phyloP scores from a whole-genome alignment of 768 basidiomycete species.

The Macrocybe gigantea region DNA sequence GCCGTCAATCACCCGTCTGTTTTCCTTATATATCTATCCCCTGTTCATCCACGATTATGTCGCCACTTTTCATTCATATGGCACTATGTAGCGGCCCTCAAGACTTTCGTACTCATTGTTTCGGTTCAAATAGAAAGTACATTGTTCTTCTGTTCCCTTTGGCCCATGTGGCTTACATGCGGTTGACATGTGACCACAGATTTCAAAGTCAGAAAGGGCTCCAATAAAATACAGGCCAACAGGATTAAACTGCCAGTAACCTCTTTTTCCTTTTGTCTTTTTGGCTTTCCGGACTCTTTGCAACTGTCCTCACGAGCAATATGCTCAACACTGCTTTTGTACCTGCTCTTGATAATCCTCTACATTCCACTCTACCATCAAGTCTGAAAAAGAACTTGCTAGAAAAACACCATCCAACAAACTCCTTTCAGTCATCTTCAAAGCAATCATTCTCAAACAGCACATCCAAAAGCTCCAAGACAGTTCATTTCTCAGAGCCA shows the following conservation, averaged over 20 bases:
- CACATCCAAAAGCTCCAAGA: no score
- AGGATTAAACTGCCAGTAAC: background rate
- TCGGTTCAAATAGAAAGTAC: background rate
- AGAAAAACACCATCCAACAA: background rate
- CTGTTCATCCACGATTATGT: background rate
- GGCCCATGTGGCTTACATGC: no score
- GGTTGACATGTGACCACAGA: no score
- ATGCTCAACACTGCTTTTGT: background rate
- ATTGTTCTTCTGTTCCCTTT: no score
- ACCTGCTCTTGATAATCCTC: slow-evolving; percentile 3
- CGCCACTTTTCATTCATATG: no score
- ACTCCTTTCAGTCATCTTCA: background rate
- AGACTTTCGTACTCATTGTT: background rate
- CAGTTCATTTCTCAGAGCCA: no score
- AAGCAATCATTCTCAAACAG: no score
- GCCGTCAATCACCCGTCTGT: background rate
- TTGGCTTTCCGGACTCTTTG: no score
- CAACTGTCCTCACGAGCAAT: background rate
- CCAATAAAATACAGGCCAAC: no score
- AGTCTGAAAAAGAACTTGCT: background rate
- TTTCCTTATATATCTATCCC: background rate
- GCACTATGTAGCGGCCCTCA: background rate
- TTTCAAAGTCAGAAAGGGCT: no score
- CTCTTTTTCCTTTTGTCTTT: background rate
- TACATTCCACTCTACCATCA: slow-evolving; percentile 1